These are phyloP conservation scores for Saccharomycopsis sp. DNA, from an alignment of 805 yeast genomes.

Conservation along the genomic window DNA sequence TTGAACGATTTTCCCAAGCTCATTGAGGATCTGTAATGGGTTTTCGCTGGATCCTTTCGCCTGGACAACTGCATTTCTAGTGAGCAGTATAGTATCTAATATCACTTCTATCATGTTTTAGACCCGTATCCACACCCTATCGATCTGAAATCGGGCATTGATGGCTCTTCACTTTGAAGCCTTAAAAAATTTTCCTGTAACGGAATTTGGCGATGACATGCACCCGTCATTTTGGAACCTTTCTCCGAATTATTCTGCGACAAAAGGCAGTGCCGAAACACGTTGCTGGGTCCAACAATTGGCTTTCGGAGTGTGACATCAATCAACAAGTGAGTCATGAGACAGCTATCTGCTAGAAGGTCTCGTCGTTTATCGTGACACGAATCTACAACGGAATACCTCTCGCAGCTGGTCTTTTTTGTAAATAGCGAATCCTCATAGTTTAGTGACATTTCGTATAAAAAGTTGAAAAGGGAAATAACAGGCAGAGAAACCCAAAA, in stretches of 20 bases:
- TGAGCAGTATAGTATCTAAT: too few relatives aligned
- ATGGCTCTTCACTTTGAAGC: too few relatives aligned
- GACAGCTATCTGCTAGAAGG: too few relatives aligned
- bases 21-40: neutral
- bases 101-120: too few relatives aligned
- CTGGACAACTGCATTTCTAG: neutral
- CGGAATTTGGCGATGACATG: neutral
- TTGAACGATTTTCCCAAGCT: neutral
- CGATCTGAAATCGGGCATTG: too few relatives aligned
- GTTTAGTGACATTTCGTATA: neutral
- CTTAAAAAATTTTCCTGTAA: neutral
- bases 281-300: neutral
- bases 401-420: neutral
- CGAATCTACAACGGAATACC: too few relatives aligned
- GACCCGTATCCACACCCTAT: too few relatives aligned
- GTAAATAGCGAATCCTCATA: neutral
- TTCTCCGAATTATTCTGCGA: neutral
- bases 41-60: neutral
- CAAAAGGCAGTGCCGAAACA: neutral
- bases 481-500: neutral
- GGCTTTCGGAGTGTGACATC: neutral
- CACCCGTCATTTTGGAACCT: neutral
- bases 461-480: neutral
- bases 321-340: neutral
- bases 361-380: too few relatives aligned